Conservation (phyloP, 805 yeast genomes). For the Myxozyma melibiosi region DNA sequence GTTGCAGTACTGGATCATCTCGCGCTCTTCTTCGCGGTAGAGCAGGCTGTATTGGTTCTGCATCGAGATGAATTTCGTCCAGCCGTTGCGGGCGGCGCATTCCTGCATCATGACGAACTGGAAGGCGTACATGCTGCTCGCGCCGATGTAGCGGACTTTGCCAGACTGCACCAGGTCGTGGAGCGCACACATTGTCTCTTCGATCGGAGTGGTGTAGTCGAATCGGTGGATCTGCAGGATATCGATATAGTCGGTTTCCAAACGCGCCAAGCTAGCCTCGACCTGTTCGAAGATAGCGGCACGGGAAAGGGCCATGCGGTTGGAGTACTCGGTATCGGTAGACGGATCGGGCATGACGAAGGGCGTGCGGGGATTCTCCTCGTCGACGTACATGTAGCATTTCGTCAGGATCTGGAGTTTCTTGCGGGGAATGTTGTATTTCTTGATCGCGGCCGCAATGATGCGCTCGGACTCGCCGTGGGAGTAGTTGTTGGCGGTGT, state of each 20-base stretch:
- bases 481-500: slow-evolving; percentile 50
- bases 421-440: slow-evolving; percentile 55
- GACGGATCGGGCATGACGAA: background rate
- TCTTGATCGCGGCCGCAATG: slow-evolving; percentile 55
- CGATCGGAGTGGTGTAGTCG: slow-evolving; percentile 52
- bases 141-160: slow-evolving; percentile 59
- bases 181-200: slow-evolving; percentile 59
- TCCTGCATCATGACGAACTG: slow-evolving; percentile 58
- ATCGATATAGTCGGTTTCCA: slow-evolving; percentile 53
- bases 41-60: slow-evolving; percentile 60
- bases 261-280: slow-evolving; percentile 44
- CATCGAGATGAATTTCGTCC: slow-evolving; percentile 61
- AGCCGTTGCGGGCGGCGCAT: slow-evolving; percentile 57
- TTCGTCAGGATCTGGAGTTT: slow-evolving; percentile 59
- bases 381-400: slow-evolving; percentile 23
- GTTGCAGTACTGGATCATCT: slow-evolving; percentile 58
- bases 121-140: slow-evolving; percentile 59
- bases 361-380: background rate
- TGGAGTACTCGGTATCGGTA: slow-evolving; percentile 33
- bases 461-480: slow-evolving; percentile 48
- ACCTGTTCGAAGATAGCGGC: slow-evolving; percentile 53
- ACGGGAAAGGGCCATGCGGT: slow-evolving; percentile 47
- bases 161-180: slow-evolving; percentile 55
- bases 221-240: slow-evolving; percentile 60
- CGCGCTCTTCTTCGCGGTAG: slow-evolving; percentile 66